Conservation (phyloP, 345 rosid species). For the Euclidium syriacum region DNA sequence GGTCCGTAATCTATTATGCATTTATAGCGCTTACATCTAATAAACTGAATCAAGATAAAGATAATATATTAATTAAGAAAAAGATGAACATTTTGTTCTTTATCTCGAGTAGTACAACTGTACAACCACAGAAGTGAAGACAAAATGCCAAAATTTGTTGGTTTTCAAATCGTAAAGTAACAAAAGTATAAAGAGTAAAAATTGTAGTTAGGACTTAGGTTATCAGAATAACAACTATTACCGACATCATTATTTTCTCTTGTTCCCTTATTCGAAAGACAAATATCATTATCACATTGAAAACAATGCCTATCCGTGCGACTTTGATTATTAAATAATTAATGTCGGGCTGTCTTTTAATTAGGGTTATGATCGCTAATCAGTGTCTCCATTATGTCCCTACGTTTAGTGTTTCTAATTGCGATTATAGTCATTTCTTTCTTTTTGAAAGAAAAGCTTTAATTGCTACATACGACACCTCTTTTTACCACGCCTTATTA, state of each 20-base stretch:
- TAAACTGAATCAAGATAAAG: too few relatives aligned
- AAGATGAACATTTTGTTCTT: background rate
- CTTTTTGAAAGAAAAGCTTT: constrained; percentile 7
- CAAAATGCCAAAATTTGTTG: constrained; percentile 8
- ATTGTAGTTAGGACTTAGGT: constrained; percentile 21
- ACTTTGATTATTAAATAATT: constrained; percentile 29
- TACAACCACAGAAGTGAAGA: constrained; percentile 11
- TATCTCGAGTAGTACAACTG: constrained; percentile 3
- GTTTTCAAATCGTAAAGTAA: constrained; percentile 16
- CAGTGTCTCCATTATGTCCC: constrained; percentile 29
- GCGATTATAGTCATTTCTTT: constrained; percentile 11
- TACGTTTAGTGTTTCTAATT: constrained; percentile 25
- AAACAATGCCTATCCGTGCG: constrained; percentile 26
- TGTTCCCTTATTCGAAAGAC: constrained; percentile 26
- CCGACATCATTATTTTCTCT: constrained; percentile 29
- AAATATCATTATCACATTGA: constrained; percentile 28
- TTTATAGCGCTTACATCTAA: background rate
- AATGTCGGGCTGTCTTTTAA: constrained; percentile 31
- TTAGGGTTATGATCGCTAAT: constrained; percentile 19
- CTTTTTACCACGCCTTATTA: background rate
- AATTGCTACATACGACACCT: constrained; percentile 6
- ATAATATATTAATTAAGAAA: background rate
- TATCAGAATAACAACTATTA: constrained; percentile 27
- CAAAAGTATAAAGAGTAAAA: background rate
- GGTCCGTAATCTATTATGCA: background rate